A percentile compares a stretch with the other conserved stretches of the same genome.
phyloP scores from a whole-genome alignment of 208 protist species.

The Trypanosoma boissoni region DNA sequence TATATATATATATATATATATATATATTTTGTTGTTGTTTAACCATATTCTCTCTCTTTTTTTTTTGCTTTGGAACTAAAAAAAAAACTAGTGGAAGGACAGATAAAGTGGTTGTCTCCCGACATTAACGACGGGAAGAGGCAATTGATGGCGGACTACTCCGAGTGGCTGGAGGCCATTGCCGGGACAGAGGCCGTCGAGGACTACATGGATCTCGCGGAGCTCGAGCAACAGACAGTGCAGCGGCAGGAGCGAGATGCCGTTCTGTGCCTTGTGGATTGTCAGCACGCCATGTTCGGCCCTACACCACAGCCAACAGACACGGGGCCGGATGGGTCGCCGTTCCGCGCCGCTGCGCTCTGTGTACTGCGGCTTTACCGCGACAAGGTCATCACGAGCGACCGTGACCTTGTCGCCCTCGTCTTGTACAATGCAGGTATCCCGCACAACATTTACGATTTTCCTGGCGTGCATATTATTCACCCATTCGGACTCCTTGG shows the following conservation, averaged over 20 bases:
- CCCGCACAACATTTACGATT: slow-evolving; percentile 28
- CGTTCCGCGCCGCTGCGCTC: slow-evolving; percentile 45
- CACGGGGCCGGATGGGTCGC: neutral
- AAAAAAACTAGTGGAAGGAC: too few relatives aligned
- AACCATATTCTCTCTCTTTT: slow-evolving; percentile 5
- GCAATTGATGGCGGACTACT: slow-evolving; percentile 35
- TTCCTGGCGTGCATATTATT: slow-evolving; percentile 64
- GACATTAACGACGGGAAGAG: too few relatives aligned
- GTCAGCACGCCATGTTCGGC: slow-evolving; percentile 55
- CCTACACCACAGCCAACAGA: neutral
- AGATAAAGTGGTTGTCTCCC: too few relatives aligned
- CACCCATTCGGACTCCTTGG: slow-evolving; percentile 35
- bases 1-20: neutral
- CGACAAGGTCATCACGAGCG: slow-evolving; percentile 57
- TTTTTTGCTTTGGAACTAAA: too few relatives aligned
- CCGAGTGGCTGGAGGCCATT: slow-evolving; percentile 51
- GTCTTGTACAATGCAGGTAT: slow-evolving; percentile 69
- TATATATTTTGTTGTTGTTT: neutral
- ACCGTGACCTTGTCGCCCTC: slow-evolving; percentile 61
- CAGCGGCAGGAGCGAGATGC: slow-evolving; percentile 41
- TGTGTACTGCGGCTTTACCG: slow-evolving; percentile 49
- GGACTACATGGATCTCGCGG: slow-evolving; percentile 21
- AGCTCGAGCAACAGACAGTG: slow-evolving; percentile 11
- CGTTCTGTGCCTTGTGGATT: slow-evolving; percentile 80
- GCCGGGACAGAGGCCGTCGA: slow-evolving; percentile 19